phyloP scores from a whole-genome alignment of 2,329 filamentous ascomycete species.

The Sporothrix brasiliensis region DNA sequence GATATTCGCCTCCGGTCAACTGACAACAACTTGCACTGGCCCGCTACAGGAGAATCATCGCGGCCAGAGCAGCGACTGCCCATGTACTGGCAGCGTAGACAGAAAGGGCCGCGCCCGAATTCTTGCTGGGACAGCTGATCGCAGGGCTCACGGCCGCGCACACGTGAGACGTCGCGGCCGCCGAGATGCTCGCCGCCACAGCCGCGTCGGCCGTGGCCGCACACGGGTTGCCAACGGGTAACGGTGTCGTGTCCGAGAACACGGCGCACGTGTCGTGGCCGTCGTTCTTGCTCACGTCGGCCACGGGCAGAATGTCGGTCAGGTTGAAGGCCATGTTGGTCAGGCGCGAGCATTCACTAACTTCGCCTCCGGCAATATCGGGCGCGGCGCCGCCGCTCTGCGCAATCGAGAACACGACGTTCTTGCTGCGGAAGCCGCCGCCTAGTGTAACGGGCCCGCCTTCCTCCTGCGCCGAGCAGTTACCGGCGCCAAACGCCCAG shows the following conservation, averaged over 20 bases:
- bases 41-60: not conserved
- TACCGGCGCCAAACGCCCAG: slow-evolving; percentile 21
- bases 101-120: not conserved
- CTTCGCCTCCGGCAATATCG: not conserved
- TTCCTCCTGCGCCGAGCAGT: slow-evolving; percentile 23
- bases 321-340: slow-evolving; percentile 28
- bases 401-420: slow-evolving; percentile 17
- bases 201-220: slow-evolving; percentile 35
- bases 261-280: slow-evolving; percentile 25
- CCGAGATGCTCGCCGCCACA: slow-evolving; percentile 35
- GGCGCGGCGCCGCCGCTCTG: not conserved
- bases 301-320: slow-evolving; percentile 29
- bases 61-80: not conserved
- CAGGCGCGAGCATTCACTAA: not conserved
- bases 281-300: slow-evolving; percentile 8
- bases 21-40: too few species aligned
- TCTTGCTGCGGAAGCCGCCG: slow-evolving; percentile 4
- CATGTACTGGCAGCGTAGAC: not conserved
- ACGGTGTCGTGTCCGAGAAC: slow-evolving; percentile 28
- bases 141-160: not conserved
- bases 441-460: not conserved
- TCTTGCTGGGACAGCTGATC: slow-evolving; percentile 18
- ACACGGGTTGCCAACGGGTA: slow-evolving; percentile 35
- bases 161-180: slow-evolving; percentile 22
- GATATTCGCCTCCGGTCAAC: too few species aligned